Base-by-base conservation (phyloP, 1,284 basidiomycete species). In the Papiliotrema terrestris region DNA sequence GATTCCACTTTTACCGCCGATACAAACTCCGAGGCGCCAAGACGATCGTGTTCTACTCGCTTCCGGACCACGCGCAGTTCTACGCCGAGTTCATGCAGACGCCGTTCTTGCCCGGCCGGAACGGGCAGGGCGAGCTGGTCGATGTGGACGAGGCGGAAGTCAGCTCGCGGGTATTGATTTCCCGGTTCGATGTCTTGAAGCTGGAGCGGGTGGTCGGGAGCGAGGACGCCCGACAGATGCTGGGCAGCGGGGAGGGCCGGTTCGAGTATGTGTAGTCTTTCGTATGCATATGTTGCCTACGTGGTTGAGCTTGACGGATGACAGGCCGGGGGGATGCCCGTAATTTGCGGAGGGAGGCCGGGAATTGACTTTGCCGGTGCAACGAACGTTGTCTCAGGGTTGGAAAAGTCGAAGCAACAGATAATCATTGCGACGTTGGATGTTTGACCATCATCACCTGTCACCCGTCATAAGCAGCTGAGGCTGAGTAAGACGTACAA, bases 1-100 rank as follows among this genome's bases (percentile, higher is more conserved):
- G 96, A 20, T 97, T 98, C 80, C 93, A 98, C 76, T 99, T 98
- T 74, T 98, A 94, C 82, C 84, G 91, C 58, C 83, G 90, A 51
- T 96, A 96, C 78, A 90, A 89, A 63, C 83, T 97, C 46, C 81
- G 94, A 62, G 96, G 95, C 8, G 89, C 93, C 51, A 86, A 88
- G 55, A 97, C 96, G 59, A 72, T 98, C 54, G 80, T 98, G 26
- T 98, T 97, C 77, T 99, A 98, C 71, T 86, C 84, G 0, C 86
- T 89, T 23, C 95, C 96, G 0, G 86, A 91, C 52, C 91, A 98
- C 73, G 82, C 91, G 0, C 84, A 87, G 60, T 98, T 91, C 77
- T 98, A 94, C 76, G 83, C 89, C 0, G 96, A 98, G 72, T 81
- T 92, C 59, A 76, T 97, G 84, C 86, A 36, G 88, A 87, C 72